Conservation (phyloP, 2,329 filamentous ascomycete genomes). For the Lachnellula hyalina region DNA sequence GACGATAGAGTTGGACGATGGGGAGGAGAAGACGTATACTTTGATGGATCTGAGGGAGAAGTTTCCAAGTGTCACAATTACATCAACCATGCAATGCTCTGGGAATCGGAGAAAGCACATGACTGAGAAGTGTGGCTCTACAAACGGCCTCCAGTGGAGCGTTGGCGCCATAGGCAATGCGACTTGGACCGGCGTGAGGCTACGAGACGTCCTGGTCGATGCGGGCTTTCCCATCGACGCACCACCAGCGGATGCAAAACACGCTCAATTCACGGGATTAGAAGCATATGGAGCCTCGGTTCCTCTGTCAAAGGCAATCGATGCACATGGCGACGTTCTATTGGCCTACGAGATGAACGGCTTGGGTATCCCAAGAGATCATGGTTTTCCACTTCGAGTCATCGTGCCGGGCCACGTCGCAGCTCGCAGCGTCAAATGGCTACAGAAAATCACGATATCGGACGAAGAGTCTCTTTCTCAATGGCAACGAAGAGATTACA, state of each 20-base stretch:
- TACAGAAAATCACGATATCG: constrained; percentile 37
- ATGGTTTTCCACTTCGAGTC: constrained; percentile 40
- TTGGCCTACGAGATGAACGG: constrained; percentile 45
- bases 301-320: constrained; percentile 44
- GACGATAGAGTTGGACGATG: constrained; percentile 38
- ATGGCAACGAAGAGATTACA: constrained; percentile 57
- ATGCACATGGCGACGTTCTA: constrained; percentile 42
- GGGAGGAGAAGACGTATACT: constrained; percentile 32
- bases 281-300: constrained; percentile 31
- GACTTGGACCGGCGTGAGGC: constrained; percentile 44
- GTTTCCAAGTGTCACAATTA: constrained; percentile 43
- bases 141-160: constrained; percentile 45
- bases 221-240: constrained; percentile 34
- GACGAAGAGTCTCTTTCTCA: constrained; percentile 40
- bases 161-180: constrained; percentile 42
- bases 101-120: constrained; percentile 48
- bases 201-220: constrained; percentile 40
- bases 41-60: constrained; percentile 41
- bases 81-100: constrained; percentile 43
- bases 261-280: constrained; percentile 14
- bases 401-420: constrained; percentile 41
- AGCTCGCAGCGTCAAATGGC: constrained; percentile 43
- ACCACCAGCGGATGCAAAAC: constrained; percentile 13
- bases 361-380: constrained; percentile 37
- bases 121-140: constrained; percentile 41